Base-by-base conservation (phyloP, 169 alveolate species). In the Cryptosporidium canis region DNA sequence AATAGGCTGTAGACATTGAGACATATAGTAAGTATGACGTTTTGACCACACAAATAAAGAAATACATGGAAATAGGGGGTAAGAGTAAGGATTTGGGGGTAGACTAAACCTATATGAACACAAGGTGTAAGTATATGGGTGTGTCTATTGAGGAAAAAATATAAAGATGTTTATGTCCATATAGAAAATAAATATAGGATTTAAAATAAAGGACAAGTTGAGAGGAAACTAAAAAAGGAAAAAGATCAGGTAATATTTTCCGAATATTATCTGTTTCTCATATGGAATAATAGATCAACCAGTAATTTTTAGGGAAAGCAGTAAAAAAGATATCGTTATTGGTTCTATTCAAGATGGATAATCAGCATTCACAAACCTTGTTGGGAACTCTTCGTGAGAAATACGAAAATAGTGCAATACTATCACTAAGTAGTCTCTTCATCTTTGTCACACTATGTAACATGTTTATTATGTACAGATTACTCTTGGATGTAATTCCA, bases 381-480 rank as follows among this genome's bases (percentile, higher is more conserved):
- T 39, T 77, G 63, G 68, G 64, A 41, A 77, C 58, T 39, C 44
- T 77, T 11, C 51, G 72, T 39, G 87, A 77, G 35, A 77, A 77
- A 58, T 77, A 77, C 39, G 87, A 77, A 45, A 77, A 77, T 12
- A 77, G 87, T 55, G 87, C 87, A 44, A 77, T 77, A 3, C 21
- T 77, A 6, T 58, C 87, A n/a, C 45, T 77, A 35, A 77, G 87
- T 61, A 29, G 87, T 44, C 82, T 95, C 67, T 96, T 96, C 85
- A 92, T 95, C 39, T 87, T 93, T 83, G 90, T 96, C 61, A 96
- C 98, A 3, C 72, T 96, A 83, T 94, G 96, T 70, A 96, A 96
- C 85, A 97, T 96, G 68, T 95, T 95, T 90, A 97, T 96, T 58
- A 92, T 96, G 92, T 95, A 96, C 92, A 94, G 97, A 18, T 91